These are phyloP conservation scores for Ogataea ganodermae DNA, from an alignment of 805 yeast species.

Conservation along the genomic window DNA sequence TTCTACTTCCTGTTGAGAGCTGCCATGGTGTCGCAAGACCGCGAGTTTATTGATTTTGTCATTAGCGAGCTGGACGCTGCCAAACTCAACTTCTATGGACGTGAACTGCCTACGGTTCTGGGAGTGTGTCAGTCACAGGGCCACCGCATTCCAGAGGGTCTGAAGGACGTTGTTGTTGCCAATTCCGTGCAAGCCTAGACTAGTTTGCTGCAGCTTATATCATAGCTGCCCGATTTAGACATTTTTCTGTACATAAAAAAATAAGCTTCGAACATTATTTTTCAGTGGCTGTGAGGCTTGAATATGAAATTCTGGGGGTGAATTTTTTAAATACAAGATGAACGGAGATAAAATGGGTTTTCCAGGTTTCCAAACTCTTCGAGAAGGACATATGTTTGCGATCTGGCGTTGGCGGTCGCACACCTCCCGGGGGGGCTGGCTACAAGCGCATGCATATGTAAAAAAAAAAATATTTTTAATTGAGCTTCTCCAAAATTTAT, in stretches of 20 bases:
- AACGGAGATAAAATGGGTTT: not conserved
- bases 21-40: slow-evolving; percentile 37
- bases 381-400: too few species aligned
- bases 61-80: slow-evolving; percentile 41
- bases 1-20: slow-evolving; percentile 48
- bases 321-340: not conserved
- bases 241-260: slow-evolving; percentile 2
- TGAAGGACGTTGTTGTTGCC: slow-evolving; percentile 7
- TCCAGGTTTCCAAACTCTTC: too few species aligned
- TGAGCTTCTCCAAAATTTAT: too few species aligned
- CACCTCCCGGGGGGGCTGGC: too few species aligned
- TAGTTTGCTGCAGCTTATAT: not conserved
- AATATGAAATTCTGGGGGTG: not conserved
- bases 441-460: too few species aligned
- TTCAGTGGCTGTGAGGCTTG: not conserved
- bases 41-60: slow-evolving; percentile 36
- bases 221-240: not conserved
- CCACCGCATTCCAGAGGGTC: slow-evolving; percentile 22
- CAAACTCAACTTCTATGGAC: slow-evolving; percentile 39
- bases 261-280: not conserved
- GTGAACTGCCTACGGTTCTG: slow-evolving; percentile 41
- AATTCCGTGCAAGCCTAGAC: not conserved
- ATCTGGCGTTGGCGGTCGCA: too few species aligned
- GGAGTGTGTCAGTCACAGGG: slow-evolving; percentile 21
- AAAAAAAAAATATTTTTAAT: too few species aligned